Percentiles rank a stretch among this genome's conserved stretches.
phyloP scores from a whole-genome alignment of 73 alveolate species.

The Stentor coeruleus region DNA sequence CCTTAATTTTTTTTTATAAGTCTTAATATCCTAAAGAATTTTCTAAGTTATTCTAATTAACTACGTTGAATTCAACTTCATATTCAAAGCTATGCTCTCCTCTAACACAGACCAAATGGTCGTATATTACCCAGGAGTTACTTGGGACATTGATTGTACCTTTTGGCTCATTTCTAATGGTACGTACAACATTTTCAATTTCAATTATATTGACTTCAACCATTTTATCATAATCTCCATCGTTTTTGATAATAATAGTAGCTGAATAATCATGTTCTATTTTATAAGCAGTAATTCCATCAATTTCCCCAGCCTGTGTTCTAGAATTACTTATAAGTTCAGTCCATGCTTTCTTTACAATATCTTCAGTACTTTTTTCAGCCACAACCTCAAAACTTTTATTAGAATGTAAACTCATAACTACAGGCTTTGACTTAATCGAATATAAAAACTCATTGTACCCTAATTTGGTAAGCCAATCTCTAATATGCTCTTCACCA shows the following conservation, averaged over 20 bases:
- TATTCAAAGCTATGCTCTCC: too few species aligned
- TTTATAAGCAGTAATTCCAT: not conserved
- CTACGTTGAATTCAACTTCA: too few species aligned
- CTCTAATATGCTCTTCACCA: not conserved
- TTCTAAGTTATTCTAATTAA: too few species aligned
- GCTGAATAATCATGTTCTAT: not conserved
- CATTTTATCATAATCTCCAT: not conserved
- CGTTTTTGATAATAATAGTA: not conserved
- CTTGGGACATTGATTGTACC: not conserved
- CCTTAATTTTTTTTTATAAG: too few species aligned
- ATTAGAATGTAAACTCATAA: not conserved
- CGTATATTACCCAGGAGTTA: not conserved
- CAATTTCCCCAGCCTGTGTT: not conserved
- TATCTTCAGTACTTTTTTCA: not conserved
- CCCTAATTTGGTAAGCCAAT: slow-evolving; percentile 17
- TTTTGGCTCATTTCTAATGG: not conserved
- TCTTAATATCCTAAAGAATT: too few species aligned
- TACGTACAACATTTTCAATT: not conserved
- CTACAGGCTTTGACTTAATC: slow-evolving; percentile 18
- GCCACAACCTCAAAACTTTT: not conserved
- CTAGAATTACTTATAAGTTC: not conserved
- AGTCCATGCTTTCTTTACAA: not conserved
- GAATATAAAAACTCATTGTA: not conserved
- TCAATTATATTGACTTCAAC: not conserved
- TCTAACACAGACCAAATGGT: not conserved